Evolutionary conservation across 495 filamentous ascomycete genomes (phyloP), one percentile per base, ranked within the genome.

Genomic region (Copromyces sp.): DNA sequence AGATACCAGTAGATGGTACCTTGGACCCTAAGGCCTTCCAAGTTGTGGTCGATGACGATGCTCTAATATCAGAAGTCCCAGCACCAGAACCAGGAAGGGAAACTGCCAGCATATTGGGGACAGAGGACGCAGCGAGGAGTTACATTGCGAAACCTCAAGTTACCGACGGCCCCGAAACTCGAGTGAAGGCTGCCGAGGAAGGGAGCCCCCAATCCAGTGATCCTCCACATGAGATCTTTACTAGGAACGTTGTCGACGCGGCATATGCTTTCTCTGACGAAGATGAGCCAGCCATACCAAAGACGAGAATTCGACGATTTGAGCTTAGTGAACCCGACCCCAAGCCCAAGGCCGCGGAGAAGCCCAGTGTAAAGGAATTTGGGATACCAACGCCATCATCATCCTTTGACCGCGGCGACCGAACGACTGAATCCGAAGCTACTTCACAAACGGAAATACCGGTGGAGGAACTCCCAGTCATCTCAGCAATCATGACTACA

Each of bases 261-360:
- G 75, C 78, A 37, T 83, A 83, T 72, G 78, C 73, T 9, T 83
- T 84, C 70, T 84, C 83, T 1, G 83, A 84, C 68, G 83, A 84
- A 37, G 83, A 84, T 14, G 76, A 80, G 59, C 73, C 74, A 4
- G 16, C 77, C 17, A 65, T 80, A n/a, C 72, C 74, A n/a, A 77
- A 37, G 53, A 17, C 45, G 35, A 70, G 17, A 68, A 20, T 11
- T 5, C 61, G 42, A 20, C 41, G 59, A 24, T 38, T 40, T 32
- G 70, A 69, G 61, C 47, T 32, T 17, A 39, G 9, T 16, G 73
- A 70, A 17, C 9, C 7, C 16, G n/a, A 39, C 47, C n/a, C 68
- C 29, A 65, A 69, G 6, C 24, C 39, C 68, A 69, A 69, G n/a
- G 2, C 32, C 11, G 7, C 17, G 39, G 24, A 38, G 11, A 41